These are phyloP conservation scores for Fraxinus anomala DNA, from an alignment of 257 asterid genomes.

Conservation along the genomic window DNA sequence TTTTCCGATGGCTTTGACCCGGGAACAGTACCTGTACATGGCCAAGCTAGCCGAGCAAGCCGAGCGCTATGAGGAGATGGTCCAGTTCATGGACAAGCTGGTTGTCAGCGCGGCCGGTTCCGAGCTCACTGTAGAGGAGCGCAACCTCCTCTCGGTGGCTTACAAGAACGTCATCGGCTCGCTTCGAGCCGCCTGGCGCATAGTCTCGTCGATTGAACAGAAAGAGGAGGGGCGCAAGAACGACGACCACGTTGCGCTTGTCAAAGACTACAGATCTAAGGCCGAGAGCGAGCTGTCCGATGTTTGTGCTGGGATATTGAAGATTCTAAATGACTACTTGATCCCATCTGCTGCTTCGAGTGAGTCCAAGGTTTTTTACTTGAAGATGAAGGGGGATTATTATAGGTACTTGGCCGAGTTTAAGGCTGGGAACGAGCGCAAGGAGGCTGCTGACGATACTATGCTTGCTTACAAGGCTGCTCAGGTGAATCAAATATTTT, in stretches of 20 bases:
- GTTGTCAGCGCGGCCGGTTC: conserved; percentile 41
- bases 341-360: conserved; percentile 52
- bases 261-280: conserved; percentile 72
- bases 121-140: conserved; percentile 69
- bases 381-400: conserved; percentile 84
- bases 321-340: conserved; percentile 41
- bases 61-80: conserved; percentile 80
- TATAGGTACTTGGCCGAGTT: conserved; percentile 66
- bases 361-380: conserved; percentile 65
- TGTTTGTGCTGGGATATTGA: conserved; percentile 60
- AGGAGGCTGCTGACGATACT: conserved; percentile 71
- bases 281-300: conserved; percentile 59
- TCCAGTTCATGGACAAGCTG: conserved; percentile 67
- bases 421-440: conserved; percentile 58
- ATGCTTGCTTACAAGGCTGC: conserved; percentile 72
- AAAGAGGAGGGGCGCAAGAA: conserved; percentile 72
- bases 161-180: conserved; percentile 82
- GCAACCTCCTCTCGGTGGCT: conserved; percentile 70
- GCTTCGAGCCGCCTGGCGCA: conserved; percentile 78
- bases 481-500: conserved; percentile 42
- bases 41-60: conserved; percentile 78
- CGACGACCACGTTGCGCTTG: conserved; percentile 65
- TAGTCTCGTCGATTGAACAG: conserved; percentile 66
- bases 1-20: conserved; percentile 41
- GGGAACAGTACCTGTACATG: conserved; percentile 70